Conservation (phyloP, 495 filamentous ascomycete genomes). For the Barbatosphaeria neglecta region DNA sequence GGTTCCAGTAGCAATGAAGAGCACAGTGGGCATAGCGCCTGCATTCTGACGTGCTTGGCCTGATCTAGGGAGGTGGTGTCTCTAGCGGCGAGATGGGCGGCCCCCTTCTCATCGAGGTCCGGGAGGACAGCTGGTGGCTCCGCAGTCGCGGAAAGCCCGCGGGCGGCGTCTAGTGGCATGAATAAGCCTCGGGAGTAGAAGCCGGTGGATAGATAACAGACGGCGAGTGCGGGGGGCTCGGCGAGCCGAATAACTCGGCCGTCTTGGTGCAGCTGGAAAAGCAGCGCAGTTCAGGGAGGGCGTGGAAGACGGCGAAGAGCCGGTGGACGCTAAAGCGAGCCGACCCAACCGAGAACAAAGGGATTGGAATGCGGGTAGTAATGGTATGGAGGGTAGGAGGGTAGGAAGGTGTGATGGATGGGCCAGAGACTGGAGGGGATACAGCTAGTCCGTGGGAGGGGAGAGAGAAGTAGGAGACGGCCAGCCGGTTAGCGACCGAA, state of each 20-base stretch:
- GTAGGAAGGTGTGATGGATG: background rate
- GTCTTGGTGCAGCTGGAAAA: no score
- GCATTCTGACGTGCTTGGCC: conserved; percentile 37
- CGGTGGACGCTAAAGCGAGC: background rate
- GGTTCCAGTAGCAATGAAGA: conserved; percentile 56
- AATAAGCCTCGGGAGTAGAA: no score
- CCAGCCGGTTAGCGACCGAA: no score
- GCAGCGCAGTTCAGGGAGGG: no score
- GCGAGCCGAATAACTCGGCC: no score
- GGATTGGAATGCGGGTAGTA: background rate
- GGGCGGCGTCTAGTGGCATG: no score
- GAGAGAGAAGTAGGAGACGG: no score
- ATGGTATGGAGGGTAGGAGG: background rate
- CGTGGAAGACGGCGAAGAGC: background rate
- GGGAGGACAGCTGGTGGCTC: background rate
- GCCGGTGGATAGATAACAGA: no score
- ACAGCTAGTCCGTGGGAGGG: no score
- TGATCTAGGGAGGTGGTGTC: background rate
- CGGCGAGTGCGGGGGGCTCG: no score
- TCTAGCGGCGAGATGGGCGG: background rate
- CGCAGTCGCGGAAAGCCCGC: background rate
- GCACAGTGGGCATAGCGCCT: conserved; percentile 67
- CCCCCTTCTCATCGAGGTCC: background rate
- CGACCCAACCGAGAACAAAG: background rate
- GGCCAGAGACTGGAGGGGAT: no score